These are phyloP conservation scores for Penicillium concentricum DNA, from an alignment of 2,329 filamentous ascomycete species.

Conservation along the genomic window DNA sequence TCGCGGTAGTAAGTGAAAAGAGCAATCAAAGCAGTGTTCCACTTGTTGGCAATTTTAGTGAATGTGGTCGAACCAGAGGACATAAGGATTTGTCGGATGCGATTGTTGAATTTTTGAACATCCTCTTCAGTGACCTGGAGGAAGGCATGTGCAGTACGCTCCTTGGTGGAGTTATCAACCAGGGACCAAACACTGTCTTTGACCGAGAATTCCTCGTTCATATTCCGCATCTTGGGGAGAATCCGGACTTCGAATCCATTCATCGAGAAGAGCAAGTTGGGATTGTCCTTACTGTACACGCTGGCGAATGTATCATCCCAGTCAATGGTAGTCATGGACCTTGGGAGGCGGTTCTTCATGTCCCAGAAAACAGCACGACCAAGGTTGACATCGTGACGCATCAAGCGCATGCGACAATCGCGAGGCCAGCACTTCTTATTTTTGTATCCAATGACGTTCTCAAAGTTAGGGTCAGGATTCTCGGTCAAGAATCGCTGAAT, in stretches of 20 bases:
- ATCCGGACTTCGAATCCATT: slow-evolving; percentile 96
- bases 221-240: slow-evolving; percentile 88
- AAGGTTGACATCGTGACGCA: slow-evolving; percentile 98
- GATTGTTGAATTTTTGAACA: slow-evolving; percentile 98
- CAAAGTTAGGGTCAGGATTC: slow-evolving; percentile 97
- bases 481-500: slow-evolving; percentile 98
- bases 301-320: slow-evolving; percentile 99
- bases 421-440: slow-evolving; percentile 99
- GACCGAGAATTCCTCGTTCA: slow-evolving; percentile 93
- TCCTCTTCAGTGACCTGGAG: slow-evolving; percentile 97
- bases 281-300: slow-evolving; percentile 97
- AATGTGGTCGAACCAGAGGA: slow-evolving; percentile 99
- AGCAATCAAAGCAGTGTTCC: slow-evolving; percentile 96
- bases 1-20: slow-evolving; percentile 99
- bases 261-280: slow-evolving; percentile 96
- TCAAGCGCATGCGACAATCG: slow-evolving; percentile 94
- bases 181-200: slow-evolving; percentile 99
- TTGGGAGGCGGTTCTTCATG: slow-evolving; percentile 90
- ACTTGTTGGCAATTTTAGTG: slow-evolving; percentile 99
- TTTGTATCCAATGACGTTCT: slow-evolving; percentile 98
- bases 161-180: slow-evolving; percentile 93
- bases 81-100: slow-evolving; percentile 98
- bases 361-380: slow-evolving; percentile 99
- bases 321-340: slow-evolving; percentile 94
- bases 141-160: slow-evolving; percentile 95